phyloP scores from a whole-genome alignment of 257 asterid species.

The Paraleonurus japonicus region DNA sequence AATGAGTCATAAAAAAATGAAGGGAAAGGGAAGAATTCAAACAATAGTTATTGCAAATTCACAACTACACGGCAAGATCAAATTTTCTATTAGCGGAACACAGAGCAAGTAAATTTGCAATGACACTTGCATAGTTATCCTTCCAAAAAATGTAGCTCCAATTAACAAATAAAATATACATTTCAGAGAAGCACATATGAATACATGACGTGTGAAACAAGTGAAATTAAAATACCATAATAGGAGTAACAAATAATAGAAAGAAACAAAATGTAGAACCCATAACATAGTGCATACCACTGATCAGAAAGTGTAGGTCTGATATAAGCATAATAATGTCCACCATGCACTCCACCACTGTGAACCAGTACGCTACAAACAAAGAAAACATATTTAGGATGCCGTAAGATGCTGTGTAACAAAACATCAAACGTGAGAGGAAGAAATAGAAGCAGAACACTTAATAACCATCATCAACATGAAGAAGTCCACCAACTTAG shows the following conservation, averaged over 20 bases:
- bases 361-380: slow-evolving; percentile 54
- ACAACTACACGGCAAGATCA: not conserved
- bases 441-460: slow-evolving; percentile 12
- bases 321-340: slow-evolving; percentile 58
- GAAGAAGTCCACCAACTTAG: slow-evolving; percentile 9
- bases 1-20: not conserved
- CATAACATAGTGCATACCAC: slow-evolving; percentile 36
- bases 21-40: not conserved
- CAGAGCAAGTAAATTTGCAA: not conserved
- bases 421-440: not conserved
- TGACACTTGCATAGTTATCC: slow-evolving; percentile 18
- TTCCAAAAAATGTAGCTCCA: not conserved
- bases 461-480: slow-evolving; percentile 3
- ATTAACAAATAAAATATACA: slow-evolving; percentile 12
- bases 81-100: slow-evolving; percentile 1
- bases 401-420: not conserved
- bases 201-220: not conserved
- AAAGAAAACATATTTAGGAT: slow-evolving; percentile 21
- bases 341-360: slow-evolving; percentile 67
- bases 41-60: not conserved
- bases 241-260: not conserved
- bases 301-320: slow-evolving; percentile 60
- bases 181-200: not conserved
- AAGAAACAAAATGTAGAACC: slow-evolving; percentile 15
- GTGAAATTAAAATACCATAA: not conserved